Evolutionary conservation across 768 basidiomycete species (phyloP).

Genomic region (Termitomyces sp.): DNA sequence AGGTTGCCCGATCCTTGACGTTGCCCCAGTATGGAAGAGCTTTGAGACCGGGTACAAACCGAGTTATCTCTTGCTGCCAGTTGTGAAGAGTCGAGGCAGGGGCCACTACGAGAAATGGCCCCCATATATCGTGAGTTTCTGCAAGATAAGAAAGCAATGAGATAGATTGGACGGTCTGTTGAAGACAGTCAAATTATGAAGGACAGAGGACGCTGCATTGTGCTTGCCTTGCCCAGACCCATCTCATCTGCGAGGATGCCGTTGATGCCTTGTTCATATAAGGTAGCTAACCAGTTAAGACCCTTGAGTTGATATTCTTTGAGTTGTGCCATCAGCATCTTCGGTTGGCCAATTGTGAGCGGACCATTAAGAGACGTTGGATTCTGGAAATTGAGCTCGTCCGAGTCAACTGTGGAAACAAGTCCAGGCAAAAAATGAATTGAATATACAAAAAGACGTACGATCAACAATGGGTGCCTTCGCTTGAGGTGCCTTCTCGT

Average conservation of each 20-base stretch:
- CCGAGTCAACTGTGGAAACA: slow-evolving; percentile 70
- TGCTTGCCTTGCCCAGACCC: slow-evolving; percentile 81
- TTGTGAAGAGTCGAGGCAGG: slow-evolving; percentile 97
- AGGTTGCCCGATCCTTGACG: slow-evolving; percentile 89
- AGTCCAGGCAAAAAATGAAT: slow-evolving; percentile 4
- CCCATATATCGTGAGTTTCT: slow-evolving; percentile 98
- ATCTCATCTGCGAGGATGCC: slow-evolving; percentile 99
- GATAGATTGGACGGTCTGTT: slow-evolving; percentile 94
- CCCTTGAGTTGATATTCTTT: slow-evolving; percentile 99
- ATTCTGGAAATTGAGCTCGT: slow-evolving; percentile 99
- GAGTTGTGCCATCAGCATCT: slow-evolving; percentile 93
- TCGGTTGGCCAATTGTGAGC: slow-evolving; percentile 85
- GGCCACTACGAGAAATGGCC: slow-evolving; percentile 96
- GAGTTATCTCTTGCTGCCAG: slow-evolving; percentile 98
- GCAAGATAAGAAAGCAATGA: slow-evolving; percentile 94
- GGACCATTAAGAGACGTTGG: slow-evolving; percentile 86
- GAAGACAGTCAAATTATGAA: background rate
- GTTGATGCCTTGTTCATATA: slow-evolving; percentile 99
- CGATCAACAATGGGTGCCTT: slow-evolving; percentile 64
- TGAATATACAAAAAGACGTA: slow-evolving; percentile 24
- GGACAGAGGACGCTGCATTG: background rate
- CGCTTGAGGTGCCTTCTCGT: slow-evolving; percentile 31
- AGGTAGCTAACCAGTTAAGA: slow-evolving; percentile 93
- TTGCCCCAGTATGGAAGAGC: slow-evolving; percentile 98
- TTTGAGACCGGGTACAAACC: slow-evolving; percentile 92